phyloP scores from a whole-genome alignment of 1,139 yeast species.

The Casaregolazyma suthepensis region DNA sequence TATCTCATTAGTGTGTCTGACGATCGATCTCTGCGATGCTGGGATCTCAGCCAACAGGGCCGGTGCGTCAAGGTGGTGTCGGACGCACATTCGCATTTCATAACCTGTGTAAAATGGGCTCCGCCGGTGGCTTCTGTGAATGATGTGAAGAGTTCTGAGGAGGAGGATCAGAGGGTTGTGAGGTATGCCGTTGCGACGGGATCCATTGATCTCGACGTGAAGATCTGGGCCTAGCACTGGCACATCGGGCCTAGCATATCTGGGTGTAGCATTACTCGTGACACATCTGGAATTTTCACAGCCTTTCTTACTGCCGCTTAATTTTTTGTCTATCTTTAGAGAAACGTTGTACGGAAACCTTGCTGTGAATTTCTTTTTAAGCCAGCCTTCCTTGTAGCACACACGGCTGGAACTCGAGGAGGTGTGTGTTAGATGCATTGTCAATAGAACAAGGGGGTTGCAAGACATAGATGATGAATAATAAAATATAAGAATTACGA shows the following conservation, averaged over 20 bases:
- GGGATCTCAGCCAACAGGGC: conserved; percentile 64
- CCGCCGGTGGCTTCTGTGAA: conserved; percentile 22
- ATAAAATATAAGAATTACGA: not conserved
- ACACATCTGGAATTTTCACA: not conserved
- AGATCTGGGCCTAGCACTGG: conserved; percentile 64
- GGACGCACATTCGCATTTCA: conserved; percentile 67
- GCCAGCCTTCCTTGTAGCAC: not conserved
- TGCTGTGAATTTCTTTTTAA: not conserved
- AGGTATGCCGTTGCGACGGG: conserved; percentile 63
- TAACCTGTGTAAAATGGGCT: conserved; percentile 63
- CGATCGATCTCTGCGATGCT: conserved; percentile 67
- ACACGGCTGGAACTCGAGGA: not conserved
- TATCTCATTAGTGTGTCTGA: conserved; percentile 70
- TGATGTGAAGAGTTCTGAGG: conserved; percentile 8
- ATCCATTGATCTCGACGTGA: conserved; percentile 73
- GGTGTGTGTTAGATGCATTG: not conserved
- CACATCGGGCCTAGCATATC: too few species aligned
- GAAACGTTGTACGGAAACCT: not conserved
- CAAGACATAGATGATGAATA: not conserved
- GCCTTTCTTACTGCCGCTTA: not conserved
- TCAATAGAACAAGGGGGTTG: not conserved
- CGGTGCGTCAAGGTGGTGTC: conserved; percentile 47
- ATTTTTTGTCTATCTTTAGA: not conserved
- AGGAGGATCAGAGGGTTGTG: conserved; percentile 15
- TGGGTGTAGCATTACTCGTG: not conserved